Conservation (phyloP, 2,329 filamentous ascomycete species). For the Cladosporium sp. region DNA sequence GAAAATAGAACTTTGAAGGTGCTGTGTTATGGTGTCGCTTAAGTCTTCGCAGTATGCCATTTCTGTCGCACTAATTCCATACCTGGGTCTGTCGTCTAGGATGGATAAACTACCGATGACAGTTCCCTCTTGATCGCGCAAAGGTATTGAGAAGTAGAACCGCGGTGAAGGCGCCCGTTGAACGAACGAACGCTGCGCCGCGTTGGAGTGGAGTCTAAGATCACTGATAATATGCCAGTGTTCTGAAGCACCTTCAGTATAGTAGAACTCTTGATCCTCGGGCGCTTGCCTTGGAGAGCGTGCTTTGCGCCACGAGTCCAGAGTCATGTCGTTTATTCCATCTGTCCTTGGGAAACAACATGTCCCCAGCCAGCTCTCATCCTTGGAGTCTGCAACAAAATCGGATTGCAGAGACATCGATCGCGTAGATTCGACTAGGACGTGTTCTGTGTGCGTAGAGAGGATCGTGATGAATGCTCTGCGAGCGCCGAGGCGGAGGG, state of each 20-base stretch:
- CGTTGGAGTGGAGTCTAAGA: slow-evolving; percentile 10
- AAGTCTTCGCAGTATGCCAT: slow-evolving; percentile 53
- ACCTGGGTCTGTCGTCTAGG: slow-evolving; percentile 51
- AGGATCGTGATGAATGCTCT: slow-evolving; percentile 40
- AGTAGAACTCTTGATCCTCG: neutral
- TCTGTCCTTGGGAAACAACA: slow-evolving; percentile 9
- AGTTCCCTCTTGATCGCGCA: slow-evolving; percentile 50
- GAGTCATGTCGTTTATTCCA: slow-evolving; percentile 22
- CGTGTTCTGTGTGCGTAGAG: slow-evolving; percentile 43
- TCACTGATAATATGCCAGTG: slow-evolving; percentile 25
- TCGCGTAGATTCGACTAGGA: slow-evolving; percentile 45
- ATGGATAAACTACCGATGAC: slow-evolving; percentile 56
- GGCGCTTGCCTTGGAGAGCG: neutral
- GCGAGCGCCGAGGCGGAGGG: slow-evolving; percentile 31
- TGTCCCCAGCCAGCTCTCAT: slow-evolving; percentile 23
- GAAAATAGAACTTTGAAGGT: slow-evolving; percentile 50
- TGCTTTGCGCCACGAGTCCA: neutral
- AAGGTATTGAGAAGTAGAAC: slow-evolving; percentile 55
- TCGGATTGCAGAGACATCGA: slow-evolving; percentile 33
- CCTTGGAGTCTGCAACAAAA: slow-evolving; percentile 25
- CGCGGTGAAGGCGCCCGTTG: slow-evolving; percentile 12
- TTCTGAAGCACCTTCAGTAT: slow-evolving; percentile 15
- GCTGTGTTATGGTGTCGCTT: slow-evolving; percentile 51
- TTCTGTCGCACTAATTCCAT: slow-evolving; percentile 46
- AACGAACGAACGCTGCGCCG: slow-evolving; percentile 12